Evolutionary conservation across 192 early-diverging fungal species (phyloP), one percentile per base, ranked within the genome.

Genomic region (Phlyctochytrium planicorne): DNA sequence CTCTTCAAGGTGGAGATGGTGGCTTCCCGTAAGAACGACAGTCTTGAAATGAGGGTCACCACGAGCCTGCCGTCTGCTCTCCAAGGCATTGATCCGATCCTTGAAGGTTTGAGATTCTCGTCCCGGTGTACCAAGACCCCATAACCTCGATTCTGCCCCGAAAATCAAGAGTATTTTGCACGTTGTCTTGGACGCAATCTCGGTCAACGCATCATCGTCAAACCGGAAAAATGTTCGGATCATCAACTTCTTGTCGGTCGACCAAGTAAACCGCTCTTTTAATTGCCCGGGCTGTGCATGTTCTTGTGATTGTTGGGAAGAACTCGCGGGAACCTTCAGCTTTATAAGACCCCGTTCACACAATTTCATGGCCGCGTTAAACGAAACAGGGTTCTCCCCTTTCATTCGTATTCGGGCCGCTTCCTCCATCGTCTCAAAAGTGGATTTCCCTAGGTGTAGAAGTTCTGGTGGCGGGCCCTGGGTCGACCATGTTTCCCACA

Each of bases 1-100:
- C 30, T 52, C 30, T 53, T 80, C 78, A 63, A 80, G 52, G 64
- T 80, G 78, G 59, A 71, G 53, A 66, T 80, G 78, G 59, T 72
- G 68, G 4, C 66, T 72, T 0, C 73, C 75, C 2, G 68, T 53
- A 23, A 75, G 47, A 30, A 53, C 66, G 12, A 30, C 60, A 2
- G 23, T 63, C 25, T 59, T 63, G 23, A 57, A 1, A 3, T 52
- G 2, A 47, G 40, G 40, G 10, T 14, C 10, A 2, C 2, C 31
- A 25, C 65, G 20, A 0, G 32, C 53, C 35, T 31, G 37, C n/a
- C n/a, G n/a, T n/a, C n/a, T n/a, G n/a, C n/a, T n/a, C n/a, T n/a
- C n/a, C 33, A 80, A 63, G 2, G 62, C 53, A 10, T 10, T 35
- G 17, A 80, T 63, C 31, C 78, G 71, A 4, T 66, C 16, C 34